Percentiles rank a stretch among this genome's conserved stretches.
These are phyloP conservation scores for Pyrenophora tritici-repentis DNA, from an alignment of 2,329 filamentous ascomycete genomes.

Conservation along the genomic window DNA sequence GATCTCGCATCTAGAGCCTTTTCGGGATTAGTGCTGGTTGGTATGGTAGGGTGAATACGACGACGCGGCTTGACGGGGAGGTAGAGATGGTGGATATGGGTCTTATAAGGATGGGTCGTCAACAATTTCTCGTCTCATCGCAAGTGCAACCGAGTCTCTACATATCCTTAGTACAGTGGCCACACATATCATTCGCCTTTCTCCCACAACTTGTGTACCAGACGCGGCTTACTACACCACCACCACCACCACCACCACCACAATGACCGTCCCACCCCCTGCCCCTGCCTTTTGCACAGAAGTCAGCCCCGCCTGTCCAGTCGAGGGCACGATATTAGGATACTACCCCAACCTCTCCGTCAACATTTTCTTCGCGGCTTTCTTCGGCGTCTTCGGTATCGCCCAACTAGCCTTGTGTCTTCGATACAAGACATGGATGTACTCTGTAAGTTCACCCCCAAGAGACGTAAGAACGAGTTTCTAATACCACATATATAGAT, in stretches of 20 bases:
- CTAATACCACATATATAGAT: constrained; percentile 29
- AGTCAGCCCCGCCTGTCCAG: constrained; percentile 46
- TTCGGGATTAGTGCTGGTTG: no score
- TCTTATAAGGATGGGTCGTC: no score
- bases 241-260: constrained; percentile 5
- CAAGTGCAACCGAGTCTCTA: no score
- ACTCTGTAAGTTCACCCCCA: constrained; percentile 41
- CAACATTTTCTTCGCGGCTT: constrained; percentile 58
- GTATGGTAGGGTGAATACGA: no score
- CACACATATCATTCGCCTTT: no score
- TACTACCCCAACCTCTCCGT: constrained; percentile 59
- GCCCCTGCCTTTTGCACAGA: constrained; percentile 23
- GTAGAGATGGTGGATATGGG: no score
- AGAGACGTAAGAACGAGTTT: not conserved
- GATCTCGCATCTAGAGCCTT: no score
- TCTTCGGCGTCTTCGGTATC: constrained; percentile 57
- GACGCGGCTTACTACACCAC: not conserved
- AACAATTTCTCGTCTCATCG: no score
- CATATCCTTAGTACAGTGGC: no score
- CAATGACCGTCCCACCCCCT: constrained; percentile 29
- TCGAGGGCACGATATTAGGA: constrained; percentile 57
- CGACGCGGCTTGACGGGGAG: no score
- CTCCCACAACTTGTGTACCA: not conserved
- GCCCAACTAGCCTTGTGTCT: constrained; percentile 57
- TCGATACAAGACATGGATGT: constrained; percentile 61